Evolutionary conservation across 148 eudicot genomes (phyloP).

Genomic region (Selenicereus undatus): DNA sequence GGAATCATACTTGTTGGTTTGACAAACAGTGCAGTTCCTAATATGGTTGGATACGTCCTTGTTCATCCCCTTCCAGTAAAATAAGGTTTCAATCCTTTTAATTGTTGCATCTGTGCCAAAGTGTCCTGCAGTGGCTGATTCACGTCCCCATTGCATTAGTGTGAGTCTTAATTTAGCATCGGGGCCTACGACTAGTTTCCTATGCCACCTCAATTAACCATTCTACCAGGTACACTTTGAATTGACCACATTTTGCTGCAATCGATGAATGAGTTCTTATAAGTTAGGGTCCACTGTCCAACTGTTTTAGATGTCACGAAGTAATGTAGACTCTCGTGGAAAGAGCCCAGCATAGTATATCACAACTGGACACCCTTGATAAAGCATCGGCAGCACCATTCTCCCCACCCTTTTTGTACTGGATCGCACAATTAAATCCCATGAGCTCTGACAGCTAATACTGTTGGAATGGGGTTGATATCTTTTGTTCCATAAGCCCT

Average conservation of each 20-base stretch:
- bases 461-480: background rate
- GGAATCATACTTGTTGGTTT: background rate
- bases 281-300: background rate
- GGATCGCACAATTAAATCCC: background rate
- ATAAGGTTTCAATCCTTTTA: background rate
- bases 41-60: too few relatives aligned
- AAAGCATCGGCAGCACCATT: background rate
- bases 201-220: background rate
- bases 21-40: background rate
- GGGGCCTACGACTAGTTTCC: background rate
- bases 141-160: background rate
- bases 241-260: background rate
- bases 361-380: background rate
- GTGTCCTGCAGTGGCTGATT: background rate
- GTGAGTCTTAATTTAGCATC: background rate
- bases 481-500: background rate
- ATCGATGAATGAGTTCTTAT: background rate
- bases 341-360: background rate
- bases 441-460: background rate
- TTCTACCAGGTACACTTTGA: background rate
- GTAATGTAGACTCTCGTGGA: background rate
- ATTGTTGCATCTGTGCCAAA: background rate
- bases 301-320: background rate
- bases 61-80: background rate
- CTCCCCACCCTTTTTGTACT: background rate